These are phyloP conservation scores for Penicillium oxalicum DNA, from an alignment of 2,329 filamentous ascomycete genomes.

Conservation along the genomic window DNA sequence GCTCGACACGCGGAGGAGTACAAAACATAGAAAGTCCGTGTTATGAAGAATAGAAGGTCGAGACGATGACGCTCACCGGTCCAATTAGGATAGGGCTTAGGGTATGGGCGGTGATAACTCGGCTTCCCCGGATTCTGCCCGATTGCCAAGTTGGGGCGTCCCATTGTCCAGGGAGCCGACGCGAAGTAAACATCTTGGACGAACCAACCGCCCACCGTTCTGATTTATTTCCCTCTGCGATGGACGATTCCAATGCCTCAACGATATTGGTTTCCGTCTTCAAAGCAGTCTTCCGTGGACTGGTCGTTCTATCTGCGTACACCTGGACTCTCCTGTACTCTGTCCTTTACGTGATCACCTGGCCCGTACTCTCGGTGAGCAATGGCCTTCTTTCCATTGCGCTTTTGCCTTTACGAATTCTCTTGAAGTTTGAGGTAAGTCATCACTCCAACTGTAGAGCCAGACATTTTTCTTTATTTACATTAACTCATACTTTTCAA, in stretches of 20 bases:
- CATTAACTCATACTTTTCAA: neutral
- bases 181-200: neutral
- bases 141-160: conserved; percentile 1
- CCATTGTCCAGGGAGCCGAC: neutral
- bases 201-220: neutral
- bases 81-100: conserved; percentile 22
- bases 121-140: conserved; percentile 16
- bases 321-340: conserved; percentile 5
- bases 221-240: neutral
- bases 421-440: conserved; percentile 52
- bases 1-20: conserved; percentile 10
- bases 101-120: conserved; percentile 10
- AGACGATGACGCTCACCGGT: conserved; percentile 17
- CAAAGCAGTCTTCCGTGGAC: conserved; percentile 6
- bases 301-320: conserved; percentile 15
- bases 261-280: conserved; percentile 6
- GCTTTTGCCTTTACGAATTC: conserved; percentile 48
- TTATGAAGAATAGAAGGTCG: conserved; percentile 8
- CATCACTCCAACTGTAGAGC: neutral
- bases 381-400: conserved; percentile 37
- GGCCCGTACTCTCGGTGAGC: conserved; percentile 28
- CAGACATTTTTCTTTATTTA: neutral
- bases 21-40: conserved; percentile 7
- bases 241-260: conserved; percentile 3
- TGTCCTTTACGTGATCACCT: conserved; percentile 23